Percentiles rank a stretch among this genome's conserved stretches.
phyloP scores from a whole-genome alignment of 2,329 filamentous ascomycete genomes.

The Aspergillus texensis region DNA sequence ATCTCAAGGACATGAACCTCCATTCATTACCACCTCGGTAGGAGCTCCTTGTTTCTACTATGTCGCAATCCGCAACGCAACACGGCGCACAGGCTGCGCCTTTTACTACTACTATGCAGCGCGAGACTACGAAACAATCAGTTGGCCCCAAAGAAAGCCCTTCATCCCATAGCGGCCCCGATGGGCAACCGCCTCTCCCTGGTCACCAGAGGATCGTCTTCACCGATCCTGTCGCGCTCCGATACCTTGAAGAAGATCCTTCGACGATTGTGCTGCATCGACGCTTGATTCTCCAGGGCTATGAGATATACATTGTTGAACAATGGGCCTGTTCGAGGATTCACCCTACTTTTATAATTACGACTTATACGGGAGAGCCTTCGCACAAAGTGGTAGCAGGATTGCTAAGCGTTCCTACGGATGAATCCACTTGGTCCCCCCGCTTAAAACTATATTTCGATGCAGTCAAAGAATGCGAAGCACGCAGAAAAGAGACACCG shows the following conservation, averaged over 20 bases:
- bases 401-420: constrained; percentile 77
- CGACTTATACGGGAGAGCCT: constrained; percentile 87
- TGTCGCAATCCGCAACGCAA: constrained; percentile 26
- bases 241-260: constrained; percentile 82
- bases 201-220: constrained; percentile 63
- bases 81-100: constrained; percentile 25
- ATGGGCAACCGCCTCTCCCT: constrained; percentile 25
- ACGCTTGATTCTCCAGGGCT: constrained; percentile 71
- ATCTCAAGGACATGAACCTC: constrained; percentile 13
- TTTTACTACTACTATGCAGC: constrained; percentile 23
- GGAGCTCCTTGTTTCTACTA: constrained; percentile 14
- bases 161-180: constrained; percentile 21
- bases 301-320: constrained; percentile 92
- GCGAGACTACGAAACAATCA: constrained; percentile 31
- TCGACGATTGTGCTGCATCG: constrained; percentile 75
- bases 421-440: constrained; percentile 78
- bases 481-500: constrained; percentile 77
- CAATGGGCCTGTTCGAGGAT: constrained; percentile 95
- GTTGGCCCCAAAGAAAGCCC: constrained; percentile 24
- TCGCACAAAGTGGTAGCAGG: constrained; percentile 77
- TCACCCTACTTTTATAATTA: constrained; percentile 88
- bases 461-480: constrained; percentile 82
- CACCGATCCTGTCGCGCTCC: constrained; percentile 67
- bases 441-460: constrained; percentile 82
- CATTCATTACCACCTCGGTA: constrained; percentile 12